Percentiles rank a stretch among this genome's conserved stretches.
Evolutionary conservation across 495 filamentous ascomycete species (phyloP).

Genomic region (Evansstolkia leycettana): DNA sequence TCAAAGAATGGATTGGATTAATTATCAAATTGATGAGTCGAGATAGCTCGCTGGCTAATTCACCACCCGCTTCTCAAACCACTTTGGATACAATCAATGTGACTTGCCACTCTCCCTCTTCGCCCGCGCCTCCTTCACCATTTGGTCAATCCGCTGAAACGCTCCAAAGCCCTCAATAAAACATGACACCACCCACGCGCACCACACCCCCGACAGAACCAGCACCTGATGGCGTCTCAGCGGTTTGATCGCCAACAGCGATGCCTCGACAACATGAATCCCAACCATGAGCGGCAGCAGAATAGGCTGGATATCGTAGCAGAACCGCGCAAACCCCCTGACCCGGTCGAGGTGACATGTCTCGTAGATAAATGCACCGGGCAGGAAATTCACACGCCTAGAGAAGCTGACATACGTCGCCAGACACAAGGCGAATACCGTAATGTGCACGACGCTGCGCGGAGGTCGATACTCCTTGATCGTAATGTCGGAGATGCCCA

Average conservation of each 20-base stretch:
- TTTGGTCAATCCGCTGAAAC: slow-evolving; percentile 40
- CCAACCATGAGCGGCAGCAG: slow-evolving; percentile 33
- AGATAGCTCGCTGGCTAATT: too few species aligned
- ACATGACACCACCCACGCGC: slow-evolving; percentile 42
- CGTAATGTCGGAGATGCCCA: slow-evolving; percentile 42
- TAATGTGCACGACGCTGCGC: slow-evolving; percentile 17
- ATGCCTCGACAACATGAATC: slow-evolving; percentile 43
- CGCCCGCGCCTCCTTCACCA: slow-evolving; percentile 39
- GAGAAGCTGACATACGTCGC: slow-evolving; percentile 31
- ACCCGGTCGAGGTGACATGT: slow-evolving; percentile 26
- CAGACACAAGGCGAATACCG: slow-evolving; percentile 35
- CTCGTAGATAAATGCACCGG: slow-evolving; percentile 43
- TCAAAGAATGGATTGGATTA: too few species aligned
- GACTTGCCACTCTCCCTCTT: slow-evolving; percentile 26
- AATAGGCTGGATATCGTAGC: slow-evolving; percentile 32
- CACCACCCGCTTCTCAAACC: too few species aligned
- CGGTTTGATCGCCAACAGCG: slow-evolving; percentile 32
- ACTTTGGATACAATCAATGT: neutral
- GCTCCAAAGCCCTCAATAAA: slow-evolving; percentile 48
- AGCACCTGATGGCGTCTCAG: slow-evolving; percentile 46
- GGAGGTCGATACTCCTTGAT: slow-evolving; percentile 45
- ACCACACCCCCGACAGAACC: slow-evolving; percentile 42
- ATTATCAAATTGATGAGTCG: too few species aligned
- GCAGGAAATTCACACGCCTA: slow-evolving; percentile 38
- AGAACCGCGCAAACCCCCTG: slow-evolving; percentile 38